phyloP scores from a whole-genome alignment of 2,329 filamentous ascomycete genomes.

The Fusarium piperis region DNA sequence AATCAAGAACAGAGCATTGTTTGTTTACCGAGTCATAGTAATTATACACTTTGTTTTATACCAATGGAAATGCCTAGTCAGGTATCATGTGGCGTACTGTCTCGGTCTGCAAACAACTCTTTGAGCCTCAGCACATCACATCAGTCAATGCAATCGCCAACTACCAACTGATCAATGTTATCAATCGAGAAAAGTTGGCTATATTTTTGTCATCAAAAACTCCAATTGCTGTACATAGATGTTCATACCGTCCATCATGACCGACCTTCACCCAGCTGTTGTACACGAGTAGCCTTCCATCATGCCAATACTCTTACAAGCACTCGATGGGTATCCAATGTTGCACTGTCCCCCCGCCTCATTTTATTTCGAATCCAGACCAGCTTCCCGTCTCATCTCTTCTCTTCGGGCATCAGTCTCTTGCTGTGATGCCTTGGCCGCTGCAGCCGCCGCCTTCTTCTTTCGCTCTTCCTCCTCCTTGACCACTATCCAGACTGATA shows the following conservation, averaged over 20 bases:
- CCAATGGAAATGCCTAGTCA: background rate
- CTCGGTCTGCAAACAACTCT: background rate
- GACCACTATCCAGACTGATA: slow-evolving; percentile 61
- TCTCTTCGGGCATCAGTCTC: slow-evolving; percentile 57
- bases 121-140: background rate
- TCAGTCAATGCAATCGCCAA: background rate
- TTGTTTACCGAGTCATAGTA: background rate
- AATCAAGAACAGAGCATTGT: background rate
- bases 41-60: background rate
- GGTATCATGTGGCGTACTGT: background rate
- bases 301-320: slow-evolving; percentile 39
- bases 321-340: slow-evolving; percentile 4
- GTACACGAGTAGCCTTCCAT: slow-evolving; percentile 28
- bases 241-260: slow-evolving; percentile 5
- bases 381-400: slow-evolving; percentile 60
- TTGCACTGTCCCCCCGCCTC: background rate
- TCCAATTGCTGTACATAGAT: slow-evolving; percentile 14
- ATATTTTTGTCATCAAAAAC: slow-evolving; percentile 20
- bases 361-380: slow-evolving; percentile 50
- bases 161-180: background rate
- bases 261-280: slow-evolving; percentile 19
- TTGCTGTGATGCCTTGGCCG: slow-evolving; percentile 49
- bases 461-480: slow-evolving; percentile 58
- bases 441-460: slow-evolving; percentile 49
- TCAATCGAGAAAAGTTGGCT: slow-evolving; percentile 12